Percentiles rank a stretch among this genome's conserved stretches.
Conservation (phyloP, 768 basidiomycete genomes). For the Austroboletus festivus region DNA sequence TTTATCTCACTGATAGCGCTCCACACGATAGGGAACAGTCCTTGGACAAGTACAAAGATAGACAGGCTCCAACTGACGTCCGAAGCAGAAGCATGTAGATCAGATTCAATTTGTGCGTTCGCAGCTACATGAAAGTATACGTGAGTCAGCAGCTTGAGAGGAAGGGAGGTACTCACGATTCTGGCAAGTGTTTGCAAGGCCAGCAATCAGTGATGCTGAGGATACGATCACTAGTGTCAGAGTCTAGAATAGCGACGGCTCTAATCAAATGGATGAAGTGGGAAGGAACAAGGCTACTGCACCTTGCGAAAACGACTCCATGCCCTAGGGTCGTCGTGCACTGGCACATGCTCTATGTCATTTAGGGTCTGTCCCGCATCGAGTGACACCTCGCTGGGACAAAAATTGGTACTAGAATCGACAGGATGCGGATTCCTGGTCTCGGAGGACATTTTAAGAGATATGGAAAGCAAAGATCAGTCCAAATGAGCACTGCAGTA, state of each 20-base stretch:
- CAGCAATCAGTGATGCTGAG: slow-evolving; percentile 27
- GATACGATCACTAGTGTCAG: slow-evolving; percentile 25
- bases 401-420: neutral
- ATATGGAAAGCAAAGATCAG: neutral
- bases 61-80: slow-evolving; percentile 70
- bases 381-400: neutral
- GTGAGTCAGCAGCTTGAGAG: neutral
- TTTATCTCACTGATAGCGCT: slow-evolving; percentile 70
- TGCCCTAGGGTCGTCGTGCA: slow-evolving; percentile 57
- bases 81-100: slow-evolving; percentile 57
- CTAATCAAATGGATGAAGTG: neutral
- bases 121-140: slow-evolving; percentile 45
- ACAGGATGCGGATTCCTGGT: slow-evolving; percentile 2
- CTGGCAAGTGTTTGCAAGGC: slow-evolving; percentile 24
- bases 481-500: no score
- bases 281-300: neutral
- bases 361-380: neutral
- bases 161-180: slow-evolving; percentile 22
- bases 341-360: slow-evolving; percentile 39
- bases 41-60: slow-evolving; percentile 69
- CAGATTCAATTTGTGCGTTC: slow-evolving; percentile 57
- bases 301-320: slow-evolving; percentile 61
- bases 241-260: slow-evolving; percentile 14
- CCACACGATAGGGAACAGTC: slow-evolving; percentile 65
- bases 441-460: slow-evolving; percentile 10